phyloP scores from a whole-genome alignment of 2,329 filamentous ascomycete genomes.

The Alternaria rosae region DNA sequence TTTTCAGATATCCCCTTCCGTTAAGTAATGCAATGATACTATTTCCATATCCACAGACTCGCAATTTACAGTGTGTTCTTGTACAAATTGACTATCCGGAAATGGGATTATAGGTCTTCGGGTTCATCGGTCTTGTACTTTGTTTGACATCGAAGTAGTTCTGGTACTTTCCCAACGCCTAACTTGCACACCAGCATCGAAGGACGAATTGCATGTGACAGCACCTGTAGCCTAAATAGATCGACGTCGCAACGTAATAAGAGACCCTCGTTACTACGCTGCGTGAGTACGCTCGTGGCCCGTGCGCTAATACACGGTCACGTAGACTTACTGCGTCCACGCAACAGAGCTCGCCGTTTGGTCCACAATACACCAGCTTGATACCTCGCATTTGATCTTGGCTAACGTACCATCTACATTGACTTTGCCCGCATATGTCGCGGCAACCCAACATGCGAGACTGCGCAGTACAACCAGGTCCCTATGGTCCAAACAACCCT shows the following conservation, averaged over 20 bases:
- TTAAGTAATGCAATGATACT: conserved; percentile 7
- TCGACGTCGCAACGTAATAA: not conserved
- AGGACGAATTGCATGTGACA: not conserved
- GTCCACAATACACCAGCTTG: not conserved
- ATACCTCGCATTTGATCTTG: not conserved
- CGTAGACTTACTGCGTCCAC: not conserved
- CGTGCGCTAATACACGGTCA: conserved; percentile 1
- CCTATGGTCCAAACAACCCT: conserved; percentile 12
- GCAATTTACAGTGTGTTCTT: too few species aligned
- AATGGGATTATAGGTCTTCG: too few species aligned
- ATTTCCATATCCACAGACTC: too few species aligned
- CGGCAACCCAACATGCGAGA: not conserved
- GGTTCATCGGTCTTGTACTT: too few species aligned
- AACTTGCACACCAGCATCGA: too few species aligned
- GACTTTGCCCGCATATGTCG: not conserved
- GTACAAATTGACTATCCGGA: too few species aligned
- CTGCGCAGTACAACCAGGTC: not conserved
- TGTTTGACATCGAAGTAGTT: too few species aligned
- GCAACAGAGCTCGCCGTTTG: not conserved
- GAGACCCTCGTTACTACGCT: not conserved
- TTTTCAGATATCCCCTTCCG: conserved; percentile 10
- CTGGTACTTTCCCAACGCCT: too few species aligned
- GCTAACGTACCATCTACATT: not conserved
- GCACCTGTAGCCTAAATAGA: not conserved
- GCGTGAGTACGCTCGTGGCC: not conserved